Base-by-base conservation (phyloP, 2,329 filamentous ascomycete genomes). In the Exophiala viscosa region DNA sequence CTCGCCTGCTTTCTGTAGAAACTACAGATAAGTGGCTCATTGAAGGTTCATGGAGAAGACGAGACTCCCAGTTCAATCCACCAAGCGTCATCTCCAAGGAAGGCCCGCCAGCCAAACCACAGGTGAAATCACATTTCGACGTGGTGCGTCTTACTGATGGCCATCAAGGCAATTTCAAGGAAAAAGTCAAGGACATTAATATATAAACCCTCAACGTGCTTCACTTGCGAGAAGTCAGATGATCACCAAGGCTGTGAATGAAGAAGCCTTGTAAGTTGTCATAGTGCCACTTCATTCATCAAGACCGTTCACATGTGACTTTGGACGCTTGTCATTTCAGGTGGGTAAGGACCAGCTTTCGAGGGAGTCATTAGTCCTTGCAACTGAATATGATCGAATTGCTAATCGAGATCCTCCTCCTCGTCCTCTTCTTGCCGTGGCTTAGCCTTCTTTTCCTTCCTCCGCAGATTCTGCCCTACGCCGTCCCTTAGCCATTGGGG, bases 401-500 rank as follows among this genome's bases (percentile, higher is more conserved):
- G 7, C 48, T 50, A 57, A 45, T 58, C 48, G 6, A 57, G 44
- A 23, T 62, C 60, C 2, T 61, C 59, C 11, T 61, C 52, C 1
- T 61, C 60, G 3, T 61, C 59, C 28, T 60, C 52, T 14, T 52
- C 54, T 9, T 46, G 48, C 36, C 49, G 38, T 18, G 57, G 54
- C 48, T 60, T 52, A 20, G 32, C 23, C 48, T 47, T 59, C 42
- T 43, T 52, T 47, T 61, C 54, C 47, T 61, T 60, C 35, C 59
- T 53, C 9, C 49, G 50, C 48, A 64, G 43, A 31, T 55, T 60
- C 36, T 56, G 54, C 36, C 59, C 53, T 8, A 64, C 58, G 8
- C 61, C 58, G 62, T 76, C 61, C 54, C 73, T 71, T 15, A 79
- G 70, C 92, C 92, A 97, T 36, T 83, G 76, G 0, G 91, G 90